Evolutionary conservation across 2,329 filamentous ascomycete genomes (phyloP), one percentile per base, ranked within the genome.

Genomic region (Orbilia ellipsospora): DNA sequence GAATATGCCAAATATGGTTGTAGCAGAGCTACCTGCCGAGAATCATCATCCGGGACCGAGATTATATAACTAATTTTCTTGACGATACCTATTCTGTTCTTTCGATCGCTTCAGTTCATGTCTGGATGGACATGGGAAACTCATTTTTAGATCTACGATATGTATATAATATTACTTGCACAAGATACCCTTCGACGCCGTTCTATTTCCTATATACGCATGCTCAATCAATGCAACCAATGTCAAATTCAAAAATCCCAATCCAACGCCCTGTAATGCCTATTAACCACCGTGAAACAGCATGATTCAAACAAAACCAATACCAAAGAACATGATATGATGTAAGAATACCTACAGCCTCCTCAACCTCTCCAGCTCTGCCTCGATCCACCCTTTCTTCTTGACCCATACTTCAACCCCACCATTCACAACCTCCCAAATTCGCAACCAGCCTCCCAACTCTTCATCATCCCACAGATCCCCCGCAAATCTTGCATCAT

Each of bases 401-500:
- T 23, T 56, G 16, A 75, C 48, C 72, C 72, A 75, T 20, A 31
- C 48, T 20, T 75, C 65, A 2, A 68, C 51, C 8, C 72, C 72
- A 5, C 72, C 64, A 48, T 65, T 69, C 16, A 75, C 72, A 4
- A 75, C 63, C 23, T 75, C 72, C 63, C 65, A 75, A 23, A 75
- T 36, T 23, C 48, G 62, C 44, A 75, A 15, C 72, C 72, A 75
- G 1, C 72, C 60, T 6, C 72, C 72, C 6, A 75, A 40, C 20
- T 75, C 72, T 18, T 75, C 72, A 26, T 75, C 72, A 23, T 75
- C 72, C 72, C 72, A 75, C 8, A 75, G 18, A 50, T 75, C 72
- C 18, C 72, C 65, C 0, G 72, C 72, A 31, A 75, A 75, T 5
- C 72, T 54, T 8, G 65, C 65, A 45, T 75, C 64, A 63, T 75